Percentiles rank a stretch among this genome's conserved stretches.
These are phyloP conservation scores for Oropetium thomaeum DNA, from an alignment of 176 grass and related monocot species.

Conservation along the genomic window DNA sequence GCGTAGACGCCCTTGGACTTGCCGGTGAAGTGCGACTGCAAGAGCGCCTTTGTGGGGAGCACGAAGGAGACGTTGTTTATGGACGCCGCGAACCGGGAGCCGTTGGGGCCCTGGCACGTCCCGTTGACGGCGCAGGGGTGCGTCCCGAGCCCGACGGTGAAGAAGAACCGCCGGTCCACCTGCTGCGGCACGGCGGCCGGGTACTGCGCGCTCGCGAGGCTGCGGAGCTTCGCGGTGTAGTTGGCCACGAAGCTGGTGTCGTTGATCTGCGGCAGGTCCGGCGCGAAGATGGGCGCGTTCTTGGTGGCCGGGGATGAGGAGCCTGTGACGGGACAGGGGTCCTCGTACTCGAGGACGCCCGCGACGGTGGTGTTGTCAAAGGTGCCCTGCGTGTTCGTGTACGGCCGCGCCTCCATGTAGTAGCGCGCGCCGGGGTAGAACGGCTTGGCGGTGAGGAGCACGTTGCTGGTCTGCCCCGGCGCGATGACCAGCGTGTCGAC, in stretches of 20 bases:
- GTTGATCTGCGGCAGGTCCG: conserved; percentile 49
- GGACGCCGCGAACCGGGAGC: conserved; percentile 56
- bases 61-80: conserved; percentile 80
- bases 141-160: conserved; percentile 75
- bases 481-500: conserved; percentile 56
- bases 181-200: conserved; percentile 50
- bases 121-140: conserved; percentile 62
- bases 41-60: conserved; percentile 52
- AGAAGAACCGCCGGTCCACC: conserved; percentile 63
- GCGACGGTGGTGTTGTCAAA: conserved; percentile 85
- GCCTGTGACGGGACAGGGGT: neutral
- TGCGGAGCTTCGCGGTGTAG: conserved; percentile 50
- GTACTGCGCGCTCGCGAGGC: conserved; percentile 67
- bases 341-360: conserved; percentile 72
- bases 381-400: conserved; percentile 54
- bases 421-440: conserved; percentile 38
- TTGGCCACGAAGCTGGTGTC: conserved; percentile 64
- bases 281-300: conserved; percentile 37
- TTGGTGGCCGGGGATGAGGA: neutral
- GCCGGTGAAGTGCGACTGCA: conserved; percentile 57
- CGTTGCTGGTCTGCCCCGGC: conserved; percentile 71
- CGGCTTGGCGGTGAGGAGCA: conserved; percentile 45
- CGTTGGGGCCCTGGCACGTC: conserved; percentile 78
- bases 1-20: conserved; percentile 47
- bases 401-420: conserved; percentile 60